Conservation (phyloP, 371 early-diverging fungal species). For the Dichotomocladium elegans region DNA sequence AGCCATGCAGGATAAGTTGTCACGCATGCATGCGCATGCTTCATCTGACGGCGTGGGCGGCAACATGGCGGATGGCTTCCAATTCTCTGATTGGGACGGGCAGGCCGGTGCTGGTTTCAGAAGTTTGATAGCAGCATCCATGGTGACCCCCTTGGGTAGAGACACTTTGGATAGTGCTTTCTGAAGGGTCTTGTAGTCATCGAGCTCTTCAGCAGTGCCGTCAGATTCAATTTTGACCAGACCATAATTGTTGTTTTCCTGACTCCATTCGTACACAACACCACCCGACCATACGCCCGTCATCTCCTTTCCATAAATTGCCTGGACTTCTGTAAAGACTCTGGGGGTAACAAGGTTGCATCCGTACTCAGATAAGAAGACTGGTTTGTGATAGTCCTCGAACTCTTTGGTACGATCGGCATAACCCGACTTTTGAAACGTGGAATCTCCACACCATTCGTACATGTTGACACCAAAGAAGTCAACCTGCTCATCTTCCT, state of each 20-base stretch:
- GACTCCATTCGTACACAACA: constrained; percentile 77
- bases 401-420: constrained; percentile 56
- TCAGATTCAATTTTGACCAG: constrained; percentile 56
- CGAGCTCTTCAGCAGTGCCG: constrained; percentile 34
- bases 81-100: constrained; percentile 46
- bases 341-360: constrained; percentile 58
- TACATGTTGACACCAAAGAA: constrained; percentile 75
- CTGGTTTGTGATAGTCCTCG: constrained; percentile 51
- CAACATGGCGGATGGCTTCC: constrained; percentile 57
- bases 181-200: constrained; percentile 48
- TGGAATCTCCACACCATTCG: constrained; percentile 60
- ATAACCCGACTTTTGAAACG: constrained; percentile 57
- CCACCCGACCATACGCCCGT: constrained; percentile 67
- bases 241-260: constrained; percentile 79
- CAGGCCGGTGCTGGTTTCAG: constrained; percentile 37
- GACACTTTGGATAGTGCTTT: constrained; percentile 24
- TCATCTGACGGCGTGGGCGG: constrained; percentile 70
- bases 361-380: constrained; percentile 65
- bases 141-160: constrained; percentile 9
- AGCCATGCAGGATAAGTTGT: constrained; percentile 57
- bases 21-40: constrained; percentile 72
- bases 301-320: constrained; percentile 73
- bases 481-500: constrained; percentile 60
- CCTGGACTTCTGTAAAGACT: constrained; percentile 52
- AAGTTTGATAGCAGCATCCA: constrained; percentile 39